Evolutionary conservation across 148 eudicot genomes (phyloP), one percentile per base, ranked within the genome.

Genomic region (Amaranthus palmeri): DNA sequence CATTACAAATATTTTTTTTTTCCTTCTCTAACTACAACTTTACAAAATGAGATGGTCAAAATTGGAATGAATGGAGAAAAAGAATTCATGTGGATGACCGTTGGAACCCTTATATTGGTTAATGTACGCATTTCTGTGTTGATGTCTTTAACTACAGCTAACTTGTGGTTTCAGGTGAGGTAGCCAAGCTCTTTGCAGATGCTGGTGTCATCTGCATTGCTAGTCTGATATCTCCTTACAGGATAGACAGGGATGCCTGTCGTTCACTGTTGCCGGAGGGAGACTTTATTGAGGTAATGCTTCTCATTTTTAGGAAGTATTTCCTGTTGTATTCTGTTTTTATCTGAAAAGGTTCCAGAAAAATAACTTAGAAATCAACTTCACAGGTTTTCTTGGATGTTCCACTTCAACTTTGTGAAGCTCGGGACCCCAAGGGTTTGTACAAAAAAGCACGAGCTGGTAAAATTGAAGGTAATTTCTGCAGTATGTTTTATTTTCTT

Each of bases 121-220:
- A 0, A 25, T 25, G 36, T 25, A 25, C 1, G 36, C 36, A 25
- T 25, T 25, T 25, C 36, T 25, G 36, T 25, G 36, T 25, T 25
- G 36, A 25, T 25, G 36, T 25, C 36, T 25, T 25, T 25, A 12
- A 54, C 12, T 8, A 58, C 10, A 56, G 6, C 54, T 49, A 50
- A 17, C 45, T 18, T 36, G 5, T 56, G 17, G 2, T 76, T 74
- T 60, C 72, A 91, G 98, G 99, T 17, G 99, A 90, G 89, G 97
- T 95, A 54, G 99, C 97, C 48, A 95, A 92, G 92, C 90, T 95
- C 10, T 90, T 95, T 85, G 87, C 93, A 1, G 96, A 91, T 87
- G 86, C 97, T 76, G 99, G 99, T 76, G 80, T 95, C 50, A 92
- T 95, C 78, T 91, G 97, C 87, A 89, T 95, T 76, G 99, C 97